Evolutionary conservation across 768 basidiomycete species (phyloP).

Genomic region (Pleurotus pulmonarius): DNA sequence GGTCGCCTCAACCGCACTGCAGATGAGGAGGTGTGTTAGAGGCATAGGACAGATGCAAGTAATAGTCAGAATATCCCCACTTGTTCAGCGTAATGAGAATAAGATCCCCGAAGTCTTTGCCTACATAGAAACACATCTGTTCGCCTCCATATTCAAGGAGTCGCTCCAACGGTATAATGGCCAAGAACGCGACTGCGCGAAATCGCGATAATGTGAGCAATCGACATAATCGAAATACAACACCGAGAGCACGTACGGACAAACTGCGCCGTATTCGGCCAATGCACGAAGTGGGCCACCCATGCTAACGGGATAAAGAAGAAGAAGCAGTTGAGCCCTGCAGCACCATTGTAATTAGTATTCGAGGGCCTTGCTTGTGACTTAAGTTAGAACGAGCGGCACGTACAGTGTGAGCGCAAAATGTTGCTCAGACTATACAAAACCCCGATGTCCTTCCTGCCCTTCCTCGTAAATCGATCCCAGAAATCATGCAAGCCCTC

Average conservation of each 20-base stretch:
- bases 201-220: neutral
- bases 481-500: conserved; percentile 23
- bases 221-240: too few relatives aligned
- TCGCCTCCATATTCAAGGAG: conserved; percentile 65
- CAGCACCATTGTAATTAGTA: neutral
- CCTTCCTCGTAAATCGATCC: conserved; percentile 43
- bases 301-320: conserved; percentile 59
- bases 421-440: conserved; percentile 41
- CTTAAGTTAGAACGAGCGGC: neutral
- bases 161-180: conserved; percentile 63
- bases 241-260: conserved; percentile 29
- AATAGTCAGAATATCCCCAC: conserved; percentile 26
- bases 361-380: neutral
- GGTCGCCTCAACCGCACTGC: conserved; percentile 67
- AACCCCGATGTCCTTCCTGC: conserved; percentile 40
- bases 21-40: neutral
- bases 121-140: conserved; percentile 52
- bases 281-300: conserved; percentile 47
- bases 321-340: conserved; percentile 59
- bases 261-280: conserved; percentile 38
- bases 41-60: too few relatives aligned
- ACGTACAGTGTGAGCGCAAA: conserved; percentile 51
- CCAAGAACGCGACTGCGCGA: conserved; percentile 53
- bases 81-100: conserved; percentile 63
- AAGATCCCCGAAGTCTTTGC: conserved; percentile 66